These are phyloP conservation scores for Trichoderma pleuroti DNA, from an alignment of 2,329 filamentous ascomycete genomes.

Conservation along the genomic window DNA sequence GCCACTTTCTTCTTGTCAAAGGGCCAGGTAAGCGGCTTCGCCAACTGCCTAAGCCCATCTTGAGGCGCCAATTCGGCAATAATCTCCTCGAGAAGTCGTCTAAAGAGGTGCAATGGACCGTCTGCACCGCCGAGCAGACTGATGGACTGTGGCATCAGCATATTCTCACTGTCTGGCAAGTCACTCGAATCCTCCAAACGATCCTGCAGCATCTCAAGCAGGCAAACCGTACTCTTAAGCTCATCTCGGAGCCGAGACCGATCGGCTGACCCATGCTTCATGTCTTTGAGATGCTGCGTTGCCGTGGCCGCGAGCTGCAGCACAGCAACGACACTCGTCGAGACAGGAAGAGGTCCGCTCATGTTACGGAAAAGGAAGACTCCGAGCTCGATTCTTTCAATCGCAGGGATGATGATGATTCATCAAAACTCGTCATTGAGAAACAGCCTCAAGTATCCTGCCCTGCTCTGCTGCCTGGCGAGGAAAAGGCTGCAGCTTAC, in stretches of 20 bases:
- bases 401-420: neutral
- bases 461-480: too few relatives aligned
- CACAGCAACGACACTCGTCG: neutral
- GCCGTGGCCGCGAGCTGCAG: neutral
- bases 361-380: neutral
- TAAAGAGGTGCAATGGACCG: neutral
- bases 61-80: neutral
- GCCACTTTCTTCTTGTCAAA: neutral
- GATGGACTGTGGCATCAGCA: neutral
- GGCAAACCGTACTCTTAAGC: conserved; percentile 5
- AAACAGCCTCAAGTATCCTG: neutral
- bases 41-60: neutral
- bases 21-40: neutral
- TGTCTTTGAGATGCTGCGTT: conserved; percentile 7
- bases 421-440: neutral
- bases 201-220: conserved; percentile 17
- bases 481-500: neutral
- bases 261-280: conserved; percentile 16
- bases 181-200: conserved; percentile 11
- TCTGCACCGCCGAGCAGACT: neutral
- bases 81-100: neutral
- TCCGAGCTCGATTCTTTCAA: neutral
- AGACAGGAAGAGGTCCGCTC: neutral
- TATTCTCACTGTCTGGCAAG: neutral
- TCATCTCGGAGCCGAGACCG: conserved; percentile 13